Conservation (phyloP, 148 eudicot genomes). For the Gaultheria prostrata region DNA sequence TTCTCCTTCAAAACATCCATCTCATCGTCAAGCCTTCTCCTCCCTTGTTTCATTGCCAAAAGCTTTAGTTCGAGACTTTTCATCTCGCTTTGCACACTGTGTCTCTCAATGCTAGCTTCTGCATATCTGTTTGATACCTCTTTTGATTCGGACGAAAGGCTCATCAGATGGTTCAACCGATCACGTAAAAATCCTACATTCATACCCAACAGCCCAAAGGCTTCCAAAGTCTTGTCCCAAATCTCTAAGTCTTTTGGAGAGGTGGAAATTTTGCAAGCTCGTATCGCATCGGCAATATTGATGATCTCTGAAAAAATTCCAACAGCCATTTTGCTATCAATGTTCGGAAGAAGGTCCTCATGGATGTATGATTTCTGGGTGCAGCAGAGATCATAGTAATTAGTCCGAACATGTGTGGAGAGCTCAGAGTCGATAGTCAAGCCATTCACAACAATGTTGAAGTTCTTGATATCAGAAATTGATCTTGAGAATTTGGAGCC, state of each 20-base stretch:
- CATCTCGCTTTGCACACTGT: conserved; percentile 15
- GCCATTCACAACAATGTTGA: conserved; percentile 33
- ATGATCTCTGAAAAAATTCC: conserved; percentile 46
- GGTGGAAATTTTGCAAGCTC: conserved; percentile 19
- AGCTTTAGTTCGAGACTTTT: conserved; percentile 23
- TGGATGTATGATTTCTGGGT: conserved; percentile 41
- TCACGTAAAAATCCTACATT: conserved; percentile 36
- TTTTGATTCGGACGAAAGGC: conserved; percentile 12
- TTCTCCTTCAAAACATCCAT: conserved; percentile 20
- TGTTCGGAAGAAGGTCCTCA: conserved; percentile 31
- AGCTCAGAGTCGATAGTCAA: conserved; percentile 39
- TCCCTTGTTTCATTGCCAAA: conserved; percentile 20
- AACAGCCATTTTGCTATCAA: conserved; percentile 33
- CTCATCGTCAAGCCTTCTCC: conserved; percentile 23
- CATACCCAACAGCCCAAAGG: conserved; percentile 48
- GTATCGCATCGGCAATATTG: conserved; percentile 55
- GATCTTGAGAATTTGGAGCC: not conserved
- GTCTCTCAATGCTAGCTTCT: conserved; percentile 19
- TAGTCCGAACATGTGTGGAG: conserved; percentile 23
- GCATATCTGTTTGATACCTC: conserved; percentile 10
- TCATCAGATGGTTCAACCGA: conserved; percentile 27
- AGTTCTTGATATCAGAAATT: conserved; percentile 20
- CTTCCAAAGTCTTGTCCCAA: conserved; percentile 50
- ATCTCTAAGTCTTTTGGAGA: conserved; percentile 23
- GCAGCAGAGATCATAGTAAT: conserved; percentile 51